phyloP scores from a whole-genome alignment of 2,329 filamentous ascomycete genomes.

The Thermoascus crustaceus region DNA sequence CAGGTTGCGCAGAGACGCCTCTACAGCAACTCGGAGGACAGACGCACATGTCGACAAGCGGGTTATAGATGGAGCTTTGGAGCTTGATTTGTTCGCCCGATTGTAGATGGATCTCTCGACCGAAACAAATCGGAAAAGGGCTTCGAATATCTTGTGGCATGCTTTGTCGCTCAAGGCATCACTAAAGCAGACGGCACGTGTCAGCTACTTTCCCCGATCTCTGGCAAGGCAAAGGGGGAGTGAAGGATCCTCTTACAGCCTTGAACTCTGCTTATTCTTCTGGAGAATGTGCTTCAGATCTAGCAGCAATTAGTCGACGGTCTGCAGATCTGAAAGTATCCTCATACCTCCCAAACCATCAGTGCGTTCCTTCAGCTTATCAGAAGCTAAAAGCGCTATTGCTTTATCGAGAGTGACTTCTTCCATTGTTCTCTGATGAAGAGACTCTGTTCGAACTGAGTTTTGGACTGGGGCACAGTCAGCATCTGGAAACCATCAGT shows the following conservation, averaged over 20 bases:
- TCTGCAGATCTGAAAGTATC: slow-evolving; percentile 1
- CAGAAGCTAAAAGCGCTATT: slow-evolving; percentile 35
- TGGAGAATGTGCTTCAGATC: slow-evolving; percentile 50
- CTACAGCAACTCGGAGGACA: slow-evolving; percentile 63
- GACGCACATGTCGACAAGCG: slow-evolving; percentile 62
- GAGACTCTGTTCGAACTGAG: neutral
- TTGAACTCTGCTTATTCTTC: slow-evolving; percentile 40
- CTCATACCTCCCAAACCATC: slow-evolving; percentile 43
- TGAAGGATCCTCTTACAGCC: slow-evolving; percentile 22
- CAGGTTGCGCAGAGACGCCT: slow-evolving; percentile 59
- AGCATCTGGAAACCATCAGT: neutral
- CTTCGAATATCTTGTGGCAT: slow-evolving; percentile 76
- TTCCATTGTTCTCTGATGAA: slow-evolving; percentile 25
- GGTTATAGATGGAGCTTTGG: slow-evolving; percentile 42
- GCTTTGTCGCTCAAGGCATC: slow-evolving; percentile 59
- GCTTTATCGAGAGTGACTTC: slow-evolving; percentile 36
- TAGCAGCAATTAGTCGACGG: slow-evolving; percentile 17
- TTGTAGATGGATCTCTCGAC: slow-evolving; percentile 60
- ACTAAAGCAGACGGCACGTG: slow-evolving; percentile 15
- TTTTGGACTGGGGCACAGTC: no score
- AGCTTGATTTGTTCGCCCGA: slow-evolving; percentile 45
- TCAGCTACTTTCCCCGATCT: slow-evolving; percentile 8
- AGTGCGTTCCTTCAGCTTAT: slow-evolving; percentile 38
- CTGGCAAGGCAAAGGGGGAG: slow-evolving; percentile 2
- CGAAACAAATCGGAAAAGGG: slow-evolving; percentile 64